These are phyloP conservation scores for Irpex sp. DNA, from an alignment of 1,284 basidiomycete species.

Conservation along the genomic window DNA sequence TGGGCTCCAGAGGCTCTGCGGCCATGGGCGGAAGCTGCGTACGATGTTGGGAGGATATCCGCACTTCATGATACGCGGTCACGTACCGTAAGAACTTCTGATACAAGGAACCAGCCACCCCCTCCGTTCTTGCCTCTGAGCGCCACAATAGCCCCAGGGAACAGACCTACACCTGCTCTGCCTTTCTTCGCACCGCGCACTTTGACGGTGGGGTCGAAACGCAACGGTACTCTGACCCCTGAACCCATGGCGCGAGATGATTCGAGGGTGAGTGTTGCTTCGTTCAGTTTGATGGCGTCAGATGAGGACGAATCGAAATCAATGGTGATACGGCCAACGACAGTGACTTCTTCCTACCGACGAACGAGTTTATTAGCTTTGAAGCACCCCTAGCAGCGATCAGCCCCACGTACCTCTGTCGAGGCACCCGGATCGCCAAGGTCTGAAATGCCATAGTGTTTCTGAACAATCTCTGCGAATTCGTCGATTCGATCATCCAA, in stretches of 20 bases:
- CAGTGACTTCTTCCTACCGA: constrained; percentile 63
- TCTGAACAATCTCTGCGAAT: constrained; percentile 67
- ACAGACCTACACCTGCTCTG: constrained; percentile 72
- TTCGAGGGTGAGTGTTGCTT: constrained; percentile 75
- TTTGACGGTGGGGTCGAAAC: constrained; percentile 64
- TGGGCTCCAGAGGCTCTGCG: not conserved
- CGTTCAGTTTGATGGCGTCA: constrained; percentile 65
- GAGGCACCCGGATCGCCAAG: constrained; percentile 75
- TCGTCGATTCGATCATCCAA: constrained; percentile 87
- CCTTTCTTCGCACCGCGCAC: constrained; percentile 65
- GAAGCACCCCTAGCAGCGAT: not conserved
- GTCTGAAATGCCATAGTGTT: constrained; percentile 67
- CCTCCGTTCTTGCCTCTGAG: constrained; percentile 92
- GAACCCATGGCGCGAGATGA: constrained; percentile 76
- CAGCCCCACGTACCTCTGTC: constrained; percentile 59
- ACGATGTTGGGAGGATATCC: not conserved
- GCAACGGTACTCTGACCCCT: constrained; percentile 68
- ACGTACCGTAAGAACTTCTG: constrained; percentile 76
- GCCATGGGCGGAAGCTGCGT: not conserved
- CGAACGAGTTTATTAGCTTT: not conserved
- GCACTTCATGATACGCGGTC: constrained; percentile 21
- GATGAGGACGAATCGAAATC: constrained; percentile 56
- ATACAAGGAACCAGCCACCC: constrained; percentile 81
- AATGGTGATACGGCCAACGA: constrained; percentile 80
- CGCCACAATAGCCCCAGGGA: constrained; percentile 87